Evolutionary conservation across 2,329 filamentous ascomycete species (phyloP).

Genomic region (Metarhizium brunneum): DNA sequence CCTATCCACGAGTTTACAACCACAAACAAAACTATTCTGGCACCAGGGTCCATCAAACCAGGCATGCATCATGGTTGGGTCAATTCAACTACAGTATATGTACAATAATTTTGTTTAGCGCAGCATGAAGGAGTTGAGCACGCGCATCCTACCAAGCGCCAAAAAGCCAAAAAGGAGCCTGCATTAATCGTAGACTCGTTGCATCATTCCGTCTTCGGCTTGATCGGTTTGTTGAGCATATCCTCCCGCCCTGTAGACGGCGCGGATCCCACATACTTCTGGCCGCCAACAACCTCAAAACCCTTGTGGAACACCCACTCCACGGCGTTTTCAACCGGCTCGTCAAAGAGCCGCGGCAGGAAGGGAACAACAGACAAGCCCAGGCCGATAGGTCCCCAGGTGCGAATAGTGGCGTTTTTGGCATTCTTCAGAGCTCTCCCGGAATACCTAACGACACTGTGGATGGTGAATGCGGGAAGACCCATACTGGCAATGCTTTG

Average conservation of each 20-base stretch:
- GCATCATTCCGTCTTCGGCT: slow-evolving; percentile 33
- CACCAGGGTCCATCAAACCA: too few relatives aligned
- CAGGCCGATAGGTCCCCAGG: slow-evolving; percentile 85
- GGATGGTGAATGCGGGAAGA: slow-evolving; percentile 85
- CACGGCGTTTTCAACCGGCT: slow-evolving; percentile 85
- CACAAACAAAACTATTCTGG: too few relatives aligned
- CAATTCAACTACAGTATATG: slow-evolving; percentile 3
- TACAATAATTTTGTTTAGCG: not conserved
- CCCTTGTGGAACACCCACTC: slow-evolving; percentile 84
- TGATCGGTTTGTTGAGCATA: slow-evolving; percentile 31
- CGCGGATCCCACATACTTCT: slow-evolving; percentile 43
- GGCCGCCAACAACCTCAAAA: slow-evolving; percentile 64
- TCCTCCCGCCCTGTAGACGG: slow-evolving; percentile 42
- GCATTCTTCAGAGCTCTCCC: slow-evolving; percentile 74
- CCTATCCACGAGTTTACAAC: too few relatives aligned
- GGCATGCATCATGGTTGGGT: not conserved
- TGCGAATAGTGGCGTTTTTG: slow-evolving; percentile 67
- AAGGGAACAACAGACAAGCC: slow-evolving; percentile 71
- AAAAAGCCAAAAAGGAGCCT: not conserved
- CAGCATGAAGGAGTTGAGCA: not conserved
- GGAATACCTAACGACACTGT: slow-evolving; percentile 84
- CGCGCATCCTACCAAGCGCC: slow-evolving; percentile 8
- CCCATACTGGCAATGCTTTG: slow-evolving; percentile 91
- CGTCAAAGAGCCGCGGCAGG: slow-evolving; percentile 75
- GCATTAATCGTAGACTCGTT: not conserved